These are phyloP conservation scores for Chlorella sp. DNA, from an alignment of 139 green algal species.

Conservation along the genomic window DNA sequence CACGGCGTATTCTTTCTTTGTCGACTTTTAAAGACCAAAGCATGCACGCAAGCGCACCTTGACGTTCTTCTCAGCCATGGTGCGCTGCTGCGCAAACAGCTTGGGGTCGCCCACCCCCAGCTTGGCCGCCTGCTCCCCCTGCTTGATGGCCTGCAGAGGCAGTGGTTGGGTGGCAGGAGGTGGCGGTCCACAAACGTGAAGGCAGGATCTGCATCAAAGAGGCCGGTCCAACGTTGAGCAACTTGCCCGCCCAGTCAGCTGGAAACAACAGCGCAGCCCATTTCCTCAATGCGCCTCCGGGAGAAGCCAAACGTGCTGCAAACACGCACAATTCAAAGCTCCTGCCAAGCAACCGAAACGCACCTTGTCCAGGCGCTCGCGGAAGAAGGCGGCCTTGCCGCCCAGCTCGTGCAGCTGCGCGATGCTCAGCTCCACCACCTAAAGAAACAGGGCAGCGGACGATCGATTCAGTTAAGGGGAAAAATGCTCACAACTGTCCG, in stretches of 20 bases:
- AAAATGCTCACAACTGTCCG: too few species aligned
- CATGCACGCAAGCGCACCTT: neutral
- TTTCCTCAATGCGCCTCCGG: too few species aligned
- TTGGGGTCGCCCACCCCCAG: slow-evolving; percentile 35
- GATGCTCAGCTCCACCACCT: slow-evolving; percentile 28
- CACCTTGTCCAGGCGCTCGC: slow-evolving; percentile 35
- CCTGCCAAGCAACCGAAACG: neutral
- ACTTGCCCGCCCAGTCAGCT: too few species aligned
- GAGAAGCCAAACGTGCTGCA: too few species aligned
- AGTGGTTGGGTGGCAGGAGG: too few species aligned
- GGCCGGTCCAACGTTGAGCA: too few species aligned
- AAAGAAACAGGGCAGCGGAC: too few species aligned
- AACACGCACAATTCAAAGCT: neutral
- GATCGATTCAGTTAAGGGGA: too few species aligned
- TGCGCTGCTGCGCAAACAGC: slow-evolving; percentile 2
- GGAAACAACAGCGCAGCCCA: neutral
- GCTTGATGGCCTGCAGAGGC: slow-evolving; percentile 15
- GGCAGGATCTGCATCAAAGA: too few species aligned
- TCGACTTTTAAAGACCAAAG: neutral
- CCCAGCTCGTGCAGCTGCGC: slow-evolving; percentile 32
- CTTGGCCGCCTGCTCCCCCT: slow-evolving; percentile 35
- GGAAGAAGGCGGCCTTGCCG: slow-evolving; percentile 38
- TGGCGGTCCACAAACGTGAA: too few species aligned
- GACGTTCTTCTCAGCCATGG: slow-evolving; percentile 11
- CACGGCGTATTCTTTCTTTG: too few species aligned